Base-by-base conservation (phyloP, 164 flowering plant species). In the Aristolochia contorta region DNA sequence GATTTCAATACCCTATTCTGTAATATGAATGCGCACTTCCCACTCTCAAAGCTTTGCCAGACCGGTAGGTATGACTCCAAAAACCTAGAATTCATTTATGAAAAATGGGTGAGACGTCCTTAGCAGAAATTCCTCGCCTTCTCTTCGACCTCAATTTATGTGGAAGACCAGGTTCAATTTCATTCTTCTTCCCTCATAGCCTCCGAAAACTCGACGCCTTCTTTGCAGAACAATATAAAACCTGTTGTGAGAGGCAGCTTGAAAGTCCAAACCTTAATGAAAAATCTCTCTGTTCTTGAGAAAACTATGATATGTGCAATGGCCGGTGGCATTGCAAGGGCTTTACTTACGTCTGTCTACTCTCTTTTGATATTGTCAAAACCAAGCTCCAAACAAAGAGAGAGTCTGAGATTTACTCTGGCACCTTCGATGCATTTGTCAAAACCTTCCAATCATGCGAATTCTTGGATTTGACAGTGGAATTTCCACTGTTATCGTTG, bases 381-480 rank as follows among this genome's bases (percentile, higher is more conserved):
- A 93, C 99, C 23, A 93, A 90, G 85, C 78, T 90, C 55, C 99
- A 93, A 57, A 82, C 93, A 0, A 83, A 77, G 65, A 94, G 90
- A 54, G 97, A 91, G 1, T 70, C 86, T 1, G 65, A 81, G 57
- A 56, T 93, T 20, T 93, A 93, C 73, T 71, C 52, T 1, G 79
- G 76, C 41, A 66, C 95, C 1, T 53, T 88, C 22, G 99, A 93
- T 57, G 99, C 83, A 25, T 60, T 83, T n/a, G 77, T 72, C 22
- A 90, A 90, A 61, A 90, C 94, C 21, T 86, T 93, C 71, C 84
- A 80, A 49, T 30, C 62, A 0, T 74, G 75, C 16, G 99, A 15
- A 71, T 93, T 58, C 61, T 79, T 5, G 99, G 99, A 57, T 90
- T 93, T 66, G 88, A 90, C 69, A 75, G 88, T 23, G 99, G 99